Conservation (phyloP, 805 yeast species). For the Kluyveromyces aestuarii region DNA sequence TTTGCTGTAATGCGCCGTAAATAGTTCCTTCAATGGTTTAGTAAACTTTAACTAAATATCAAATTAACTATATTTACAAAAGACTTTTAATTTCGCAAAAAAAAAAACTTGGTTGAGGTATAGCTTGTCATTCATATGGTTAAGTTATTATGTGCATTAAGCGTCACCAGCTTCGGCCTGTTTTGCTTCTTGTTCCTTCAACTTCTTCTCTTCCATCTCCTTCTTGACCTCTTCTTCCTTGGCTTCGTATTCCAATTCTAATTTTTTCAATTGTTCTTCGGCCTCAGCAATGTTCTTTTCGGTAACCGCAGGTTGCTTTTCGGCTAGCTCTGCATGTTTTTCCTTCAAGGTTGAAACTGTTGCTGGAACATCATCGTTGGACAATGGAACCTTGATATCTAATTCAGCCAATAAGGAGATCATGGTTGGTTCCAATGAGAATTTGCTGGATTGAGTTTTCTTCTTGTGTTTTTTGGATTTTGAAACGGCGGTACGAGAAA, state of each 20-base stretch:
- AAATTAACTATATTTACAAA: not conserved
- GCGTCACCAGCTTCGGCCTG: constrained; percentile 6
- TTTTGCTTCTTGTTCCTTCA: constrained; percentile 20
- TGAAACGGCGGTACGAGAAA: constrained; percentile 36
- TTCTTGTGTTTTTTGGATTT: constrained; percentile 43
- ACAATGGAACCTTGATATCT: constrained; percentile 69
- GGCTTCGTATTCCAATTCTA: constrained; percentile 44
- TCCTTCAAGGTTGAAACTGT: constrained; percentile 60
- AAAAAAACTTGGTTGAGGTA: not conserved
- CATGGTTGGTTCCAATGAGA: constrained; percentile 72
- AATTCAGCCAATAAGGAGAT: constrained; percentile 70
- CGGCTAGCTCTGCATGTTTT: constrained; percentile 59
- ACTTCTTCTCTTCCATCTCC: constrained; percentile 26
- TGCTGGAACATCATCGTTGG: constrained; percentile 57
- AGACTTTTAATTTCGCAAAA: not conserved
- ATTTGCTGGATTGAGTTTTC: constrained; percentile 33
- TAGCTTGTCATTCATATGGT: not conserved
- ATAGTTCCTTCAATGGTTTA: not conserved
- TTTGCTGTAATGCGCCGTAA: constrained; percentile 19
- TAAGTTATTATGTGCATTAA: not conserved
- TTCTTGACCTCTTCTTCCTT: constrained; percentile 33
- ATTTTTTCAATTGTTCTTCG: constrained; percentile 62
- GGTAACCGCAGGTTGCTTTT: constrained; percentile 75
- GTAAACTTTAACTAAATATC: not conserved
- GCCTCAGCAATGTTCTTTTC: constrained; percentile 66